Base-by-base conservation (phyloP, 2,329 filamentous ascomycete species). In the Stachybotrys chartarum region DNA sequence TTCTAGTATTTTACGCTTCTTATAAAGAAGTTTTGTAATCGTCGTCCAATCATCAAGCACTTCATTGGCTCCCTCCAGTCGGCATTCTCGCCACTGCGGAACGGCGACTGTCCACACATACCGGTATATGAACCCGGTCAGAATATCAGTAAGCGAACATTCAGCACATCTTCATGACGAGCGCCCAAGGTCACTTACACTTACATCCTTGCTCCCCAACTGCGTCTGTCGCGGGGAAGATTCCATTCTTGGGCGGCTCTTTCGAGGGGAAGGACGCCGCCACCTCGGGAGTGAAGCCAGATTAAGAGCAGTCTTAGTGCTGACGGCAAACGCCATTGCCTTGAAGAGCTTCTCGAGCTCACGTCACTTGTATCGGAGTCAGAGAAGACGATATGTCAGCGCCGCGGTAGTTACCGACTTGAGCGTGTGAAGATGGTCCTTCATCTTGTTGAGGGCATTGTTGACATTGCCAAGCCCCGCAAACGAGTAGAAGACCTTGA, bases 391-490 rank as follows among this genome's bases (percentile, higher is more conserved):
- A 7, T 77, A 60, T 0, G 80, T 80, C 0, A 83, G 72, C 0
- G 84, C 85, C 0, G 79, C 75, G 1, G 83, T 72, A 0, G 82
- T 81, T 1, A 86, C 85, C 0, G 81, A 82, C 53, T 80, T 84
- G 16, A 90, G 68, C 0, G 86, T 90, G 14, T 79, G 72, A 0
- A 89, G 78, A 0, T 87, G 87, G 57, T 89, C 77, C 57, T 83
- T 83, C 18, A 90, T 85, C 65, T 90, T 86, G 63, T 86, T 87
- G 52, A 90, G 73, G 5, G 89, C 86, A 60, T 88, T 86, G 68
- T 85, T 87, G 58, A 85, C 76, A 57, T 88, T 89, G 53, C 77
- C 80, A 12, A 87, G 72, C 0, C 87, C 86, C 0, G 84, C 76
- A 55, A 88, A 90, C 0, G 85, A 86, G 66, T 88, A 88, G 49